phyloP scores from a whole-genome alignment of 768 basidiomycete genomes.

The Fistulinella prunicolor region DNA sequence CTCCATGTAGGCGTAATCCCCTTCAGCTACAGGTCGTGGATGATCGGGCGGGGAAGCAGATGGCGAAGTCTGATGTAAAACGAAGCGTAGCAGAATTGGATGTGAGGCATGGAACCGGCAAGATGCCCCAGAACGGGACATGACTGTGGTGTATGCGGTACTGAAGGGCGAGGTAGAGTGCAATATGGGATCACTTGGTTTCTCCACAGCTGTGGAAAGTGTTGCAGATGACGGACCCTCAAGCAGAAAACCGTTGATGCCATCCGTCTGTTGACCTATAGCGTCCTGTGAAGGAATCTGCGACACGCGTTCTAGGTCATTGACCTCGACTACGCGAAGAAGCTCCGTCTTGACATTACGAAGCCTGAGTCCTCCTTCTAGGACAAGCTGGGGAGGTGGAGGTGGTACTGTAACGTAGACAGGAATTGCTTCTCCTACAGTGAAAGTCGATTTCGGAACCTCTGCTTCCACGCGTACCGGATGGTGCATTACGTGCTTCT shows the following conservation, averaged over 20 bases:
- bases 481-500: slow-evolving; percentile 51
- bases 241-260: slow-evolving; percentile 12
- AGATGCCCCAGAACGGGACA: slow-evolving; percentile 87
- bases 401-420: slow-evolving; percentile 80
- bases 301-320: slow-evolving; percentile 31
- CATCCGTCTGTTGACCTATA: slow-evolving; percentile 9
- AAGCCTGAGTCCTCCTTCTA: slow-evolving; percentile 68
- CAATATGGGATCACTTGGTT: slow-evolving; percentile 38
- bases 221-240: slow-evolving; percentile 34
- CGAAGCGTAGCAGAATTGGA: slow-evolving; percentile 73
- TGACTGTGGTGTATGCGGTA: slow-evolving; percentile 48
- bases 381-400: slow-evolving; percentile 62
- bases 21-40: slow-evolving; percentile 40
- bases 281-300: slow-evolving; percentile 29
- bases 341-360: slow-evolving; percentile 82
- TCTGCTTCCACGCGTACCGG: slow-evolving; percentile 71
- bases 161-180: slow-evolving; percentile 38
- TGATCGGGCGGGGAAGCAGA: slow-evolving; percentile 48
- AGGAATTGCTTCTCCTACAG: slow-evolving; percentile 70
- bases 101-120: slow-evolving; percentile 83
- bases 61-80: slow-evolving; percentile 65
- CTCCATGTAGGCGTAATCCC: slow-evolving; percentile 47
- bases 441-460: slow-evolving; percentile 69
- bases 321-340: slow-evolving; percentile 60
- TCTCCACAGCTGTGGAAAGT: slow-evolving; percentile 24